These are phyloP conservation scores for Salix udensis DNA, from an alignment of 345 rosid genomes.

Conservation along the genomic window DNA sequence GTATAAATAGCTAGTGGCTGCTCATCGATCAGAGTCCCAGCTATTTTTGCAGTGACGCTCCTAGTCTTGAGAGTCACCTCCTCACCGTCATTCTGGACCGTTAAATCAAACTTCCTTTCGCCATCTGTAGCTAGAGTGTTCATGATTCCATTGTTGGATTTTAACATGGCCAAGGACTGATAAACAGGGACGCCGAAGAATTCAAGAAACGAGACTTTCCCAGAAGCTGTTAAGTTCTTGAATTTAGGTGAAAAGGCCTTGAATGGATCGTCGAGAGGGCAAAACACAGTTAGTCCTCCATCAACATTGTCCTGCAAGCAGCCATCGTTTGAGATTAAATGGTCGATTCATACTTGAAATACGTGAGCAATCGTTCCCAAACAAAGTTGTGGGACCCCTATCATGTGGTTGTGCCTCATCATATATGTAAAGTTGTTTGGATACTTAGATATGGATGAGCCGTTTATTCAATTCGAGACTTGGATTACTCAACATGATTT, in stretches of 20 bases:
- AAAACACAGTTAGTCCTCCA: constrained; percentile 96
- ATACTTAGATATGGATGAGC: too few relatives aligned
- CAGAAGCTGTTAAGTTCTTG: constrained; percentile 72
- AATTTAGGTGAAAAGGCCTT: constrained; percentile 71
- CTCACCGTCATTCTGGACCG: constrained; percentile 79
- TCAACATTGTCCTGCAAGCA: constrained; percentile 53
- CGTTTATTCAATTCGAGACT: rapidly evolving
- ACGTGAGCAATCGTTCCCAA: too few relatives aligned
- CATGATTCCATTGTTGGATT: constrained; percentile 78
- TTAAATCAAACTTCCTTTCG: constrained; percentile 67
- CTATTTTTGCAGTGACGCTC: constrained; percentile 58
- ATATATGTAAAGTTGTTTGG: too few relatives aligned
- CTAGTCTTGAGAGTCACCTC: constrained; percentile 70
- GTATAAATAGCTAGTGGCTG: constrained; percentile 77
- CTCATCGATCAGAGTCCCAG: constrained; percentile 65
- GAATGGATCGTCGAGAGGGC: constrained; percentile 85
- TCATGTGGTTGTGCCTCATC: too few relatives aligned
- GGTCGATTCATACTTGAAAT: too few relatives aligned
- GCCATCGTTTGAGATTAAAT: background rate
- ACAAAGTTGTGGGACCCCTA: too few relatives aligned
- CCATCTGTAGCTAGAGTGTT: constrained; percentile 94
- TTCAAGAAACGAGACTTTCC: constrained; percentile 65
- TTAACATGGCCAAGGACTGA: constrained; percentile 66
- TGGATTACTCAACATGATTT: rapidly evolving
- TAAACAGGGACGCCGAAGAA: constrained; percentile 73